phyloP scores from a whole-genome alignment of 1,284 basidiomycete species.

The Trametes sp. region DNA sequence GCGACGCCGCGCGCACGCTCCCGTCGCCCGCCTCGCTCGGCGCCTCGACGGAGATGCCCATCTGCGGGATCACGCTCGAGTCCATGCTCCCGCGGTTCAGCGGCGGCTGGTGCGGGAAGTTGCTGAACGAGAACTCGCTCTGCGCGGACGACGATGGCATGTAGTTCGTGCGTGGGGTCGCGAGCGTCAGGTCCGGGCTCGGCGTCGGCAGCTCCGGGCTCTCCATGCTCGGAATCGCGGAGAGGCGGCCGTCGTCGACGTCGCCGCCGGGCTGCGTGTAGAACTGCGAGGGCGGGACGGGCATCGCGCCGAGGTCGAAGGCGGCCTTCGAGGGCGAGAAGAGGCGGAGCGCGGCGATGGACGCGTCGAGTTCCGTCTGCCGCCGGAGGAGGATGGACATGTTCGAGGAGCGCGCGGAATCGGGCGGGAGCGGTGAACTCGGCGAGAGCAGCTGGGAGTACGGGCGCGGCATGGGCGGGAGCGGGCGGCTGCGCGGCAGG shows the following conservation, averaged over 20 bases:
- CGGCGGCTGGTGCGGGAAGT: conserved; percentile 72
- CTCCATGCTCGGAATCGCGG: conserved; percentile 8
- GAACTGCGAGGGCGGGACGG: conserved; percentile 15
- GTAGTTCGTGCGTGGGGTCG: conserved; percentile 35
- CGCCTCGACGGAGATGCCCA: conserved; percentile 32
- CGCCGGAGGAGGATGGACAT: conserved; percentile 63
- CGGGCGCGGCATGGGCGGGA: conserved; percentile 29
- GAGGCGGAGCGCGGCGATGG: conserved; percentile 62
- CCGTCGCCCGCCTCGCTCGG: conserved; percentile 4
- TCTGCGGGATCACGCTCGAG: conserved; percentile 22
- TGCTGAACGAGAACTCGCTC: conserved; percentile 74
- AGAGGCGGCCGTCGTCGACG: neutral
- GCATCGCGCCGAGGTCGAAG: conserved; percentile 21
- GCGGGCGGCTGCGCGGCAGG: conserved; percentile 26
- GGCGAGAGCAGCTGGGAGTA: conserved; percentile 24
- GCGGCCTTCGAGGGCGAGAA: conserved; percentile 48
- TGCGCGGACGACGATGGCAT: conserved; percentile 44
- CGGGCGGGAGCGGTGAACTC: conserved; percentile 21
- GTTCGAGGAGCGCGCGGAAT: conserved; percentile 42
- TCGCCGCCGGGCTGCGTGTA: conserved; percentile 14
- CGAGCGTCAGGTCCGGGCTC: conserved; percentile 28
- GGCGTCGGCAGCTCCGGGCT: conserved; percentile 23
- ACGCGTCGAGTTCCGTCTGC: conserved; percentile 70
- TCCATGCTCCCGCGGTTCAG: conserved; percentile 37
- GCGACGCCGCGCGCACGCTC: neutral